Percentiles rank a stretch among this genome's conserved stretches.
Conservation (phyloP, 805 yeast species). For the Kuraishia capsulata region DNA sequence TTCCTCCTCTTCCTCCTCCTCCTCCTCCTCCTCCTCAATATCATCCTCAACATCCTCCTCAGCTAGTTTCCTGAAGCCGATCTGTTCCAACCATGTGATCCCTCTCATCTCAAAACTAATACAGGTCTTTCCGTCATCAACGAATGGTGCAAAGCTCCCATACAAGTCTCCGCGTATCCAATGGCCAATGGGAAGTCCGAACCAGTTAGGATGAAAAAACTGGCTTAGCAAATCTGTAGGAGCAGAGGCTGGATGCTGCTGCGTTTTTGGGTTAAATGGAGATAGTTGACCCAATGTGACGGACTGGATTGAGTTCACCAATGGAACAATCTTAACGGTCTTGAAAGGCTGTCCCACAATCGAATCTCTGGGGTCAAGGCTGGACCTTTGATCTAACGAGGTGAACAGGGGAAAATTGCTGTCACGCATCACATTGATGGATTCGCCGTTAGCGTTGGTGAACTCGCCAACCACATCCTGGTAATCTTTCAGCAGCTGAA, state of each 20-base stretch:
- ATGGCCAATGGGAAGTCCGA: conserved; percentile 50
- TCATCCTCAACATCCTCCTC: conserved; percentile 8
- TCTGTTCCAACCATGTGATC: conserved; percentile 42
- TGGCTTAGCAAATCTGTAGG: conserved; percentile 46
- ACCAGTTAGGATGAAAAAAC: conserved; percentile 56
- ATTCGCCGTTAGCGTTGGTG: conserved; percentile 50
- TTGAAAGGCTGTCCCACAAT: conserved; percentile 59
- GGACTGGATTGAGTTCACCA: conserved; percentile 22
- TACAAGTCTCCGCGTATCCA: conserved; percentile 46
- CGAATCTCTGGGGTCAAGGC: conserved; percentile 66
- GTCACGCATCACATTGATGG: conserved; percentile 48
- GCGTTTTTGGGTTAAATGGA: conserved; percentile 16
- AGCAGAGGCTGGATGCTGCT: conserved; percentile 10
- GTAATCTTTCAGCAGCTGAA: conserved; percentile 46
- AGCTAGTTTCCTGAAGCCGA: conserved; percentile 32
- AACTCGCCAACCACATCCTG: conserved; percentile 47
- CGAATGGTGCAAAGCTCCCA: conserved; percentile 52
- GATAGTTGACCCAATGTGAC: conserved; percentile 37
- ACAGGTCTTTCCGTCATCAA: conserved; percentile 50
- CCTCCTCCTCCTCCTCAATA: conserved; percentile 6
- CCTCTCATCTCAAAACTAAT: conserved; percentile 42
- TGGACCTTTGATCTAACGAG: conserved; percentile 59
- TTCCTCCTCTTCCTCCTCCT: conserved; percentile 6
- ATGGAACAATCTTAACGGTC: conserved; percentile 62
- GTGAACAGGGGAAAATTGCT: conserved; percentile 74